phyloP scores from a whole-genome alignment of 169 alveolate genomes.

The Perkinsus chesapeaki region DNA sequence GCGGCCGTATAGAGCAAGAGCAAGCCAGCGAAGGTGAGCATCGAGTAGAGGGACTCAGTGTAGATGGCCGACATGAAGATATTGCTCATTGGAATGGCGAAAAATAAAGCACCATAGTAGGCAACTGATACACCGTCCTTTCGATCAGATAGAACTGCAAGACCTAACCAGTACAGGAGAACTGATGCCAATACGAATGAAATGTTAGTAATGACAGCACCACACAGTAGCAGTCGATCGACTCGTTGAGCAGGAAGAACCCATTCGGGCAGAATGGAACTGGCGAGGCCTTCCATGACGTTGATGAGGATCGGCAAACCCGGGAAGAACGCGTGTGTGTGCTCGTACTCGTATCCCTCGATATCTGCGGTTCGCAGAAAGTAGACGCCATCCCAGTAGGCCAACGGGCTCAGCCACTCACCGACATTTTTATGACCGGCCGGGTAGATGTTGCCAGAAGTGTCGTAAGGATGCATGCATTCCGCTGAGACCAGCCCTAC shows the following conservation, averaged over 20 bases:
- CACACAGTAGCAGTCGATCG: neutral
- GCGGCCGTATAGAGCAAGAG: neutral
- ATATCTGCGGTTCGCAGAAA: neutral
- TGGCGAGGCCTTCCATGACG: neutral
- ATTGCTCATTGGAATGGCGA: neutral
- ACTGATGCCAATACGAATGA: neutral
- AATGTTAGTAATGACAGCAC: neutral
- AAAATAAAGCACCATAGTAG: neutral
- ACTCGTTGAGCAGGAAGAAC: neutral
- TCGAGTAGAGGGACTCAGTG: neutral
- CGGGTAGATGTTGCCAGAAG: neutral
- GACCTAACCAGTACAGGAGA: neutral
- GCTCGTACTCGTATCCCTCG: constrained; percentile 1
- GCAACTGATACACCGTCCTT: neutral
- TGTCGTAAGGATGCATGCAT: neutral
- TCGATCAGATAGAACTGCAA: neutral
- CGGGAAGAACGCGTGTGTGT: constrained; percentile 7
- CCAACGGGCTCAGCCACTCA: neutral
- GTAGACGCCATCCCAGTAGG: constrained; percentile 1
- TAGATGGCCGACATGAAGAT: neutral
- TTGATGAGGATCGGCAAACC: neutral
- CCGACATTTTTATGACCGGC: neutral
- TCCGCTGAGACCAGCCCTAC: neutral
- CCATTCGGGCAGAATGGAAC: neutral
- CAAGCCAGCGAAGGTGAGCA: neutral